These are phyloP conservation scores for Cladosporium sp. DNA, from an alignment of 2,329 filamentous ascomycete genomes.

Conservation along the genomic window DNA sequence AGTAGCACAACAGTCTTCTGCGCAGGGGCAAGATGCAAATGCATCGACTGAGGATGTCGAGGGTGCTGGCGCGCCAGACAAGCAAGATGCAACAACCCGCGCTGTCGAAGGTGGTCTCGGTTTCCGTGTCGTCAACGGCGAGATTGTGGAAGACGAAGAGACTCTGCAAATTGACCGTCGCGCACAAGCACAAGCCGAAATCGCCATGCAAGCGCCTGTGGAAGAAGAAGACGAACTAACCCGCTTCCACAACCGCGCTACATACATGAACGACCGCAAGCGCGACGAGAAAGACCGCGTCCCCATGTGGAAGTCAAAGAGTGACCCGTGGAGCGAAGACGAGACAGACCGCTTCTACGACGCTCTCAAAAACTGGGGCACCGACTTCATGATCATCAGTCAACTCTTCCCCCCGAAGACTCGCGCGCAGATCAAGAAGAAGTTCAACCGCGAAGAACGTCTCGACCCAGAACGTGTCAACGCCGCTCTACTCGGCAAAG, in stretches of 20 bases:
- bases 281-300: conserved; percentile 49
- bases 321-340: conserved; percentile 68
- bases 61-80: conserved; percentile 12
- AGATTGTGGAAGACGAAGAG: conserved; percentile 69
- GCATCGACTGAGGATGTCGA: conserved; percentile 17
- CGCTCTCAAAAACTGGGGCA: conserved; percentile 73
- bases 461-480: conserved; percentile 64
- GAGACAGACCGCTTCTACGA: conserved; percentile 76
- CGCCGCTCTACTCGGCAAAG: conserved; percentile 55
- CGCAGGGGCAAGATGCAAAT: conserved; percentile 10
- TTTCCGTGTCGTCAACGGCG: conserved; percentile 67
- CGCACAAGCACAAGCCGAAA: conserved; percentile 59
- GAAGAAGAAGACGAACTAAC: conserved; percentile 80
- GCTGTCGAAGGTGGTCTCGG: conserved; percentile 20
- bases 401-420: conserved; percentile 72
- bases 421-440: conserved; percentile 74
- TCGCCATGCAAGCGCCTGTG: conserved; percentile 52
- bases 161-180: conserved; percentile 70
- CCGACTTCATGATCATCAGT: conserved; percentile 78
- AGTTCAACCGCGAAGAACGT: conserved; percentile 78
- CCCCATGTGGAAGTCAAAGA: conserved; percentile 46
- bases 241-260: conserved; percentile 66
- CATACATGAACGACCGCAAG: conserved; percentile 64
- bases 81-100: conserved; percentile 12
- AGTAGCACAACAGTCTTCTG: conserved; percentile 6